Base-by-base conservation (phyloP, 345 rosid genomes). In the Schrenkiella parvula region DNA sequence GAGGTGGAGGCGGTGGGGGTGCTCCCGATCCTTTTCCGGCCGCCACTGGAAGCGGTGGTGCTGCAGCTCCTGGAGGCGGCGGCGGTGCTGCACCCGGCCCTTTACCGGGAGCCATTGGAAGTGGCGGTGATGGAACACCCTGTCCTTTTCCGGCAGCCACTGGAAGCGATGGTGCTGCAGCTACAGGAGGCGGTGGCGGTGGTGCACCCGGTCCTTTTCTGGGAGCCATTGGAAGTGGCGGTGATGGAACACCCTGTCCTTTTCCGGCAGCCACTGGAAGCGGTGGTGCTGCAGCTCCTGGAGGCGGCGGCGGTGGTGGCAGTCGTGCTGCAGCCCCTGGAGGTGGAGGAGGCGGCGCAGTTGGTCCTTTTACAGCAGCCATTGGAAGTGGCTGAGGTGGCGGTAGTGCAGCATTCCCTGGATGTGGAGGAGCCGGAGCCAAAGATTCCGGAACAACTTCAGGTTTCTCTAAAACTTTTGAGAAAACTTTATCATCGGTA, bases 1-100 rank as follows among this genome's bases (percentile, higher is more conserved):
- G 70, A 19, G 85, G 95, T 65, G 91, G 93, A 0, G 96, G 89
- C 14, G 88, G 90, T 34, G 76, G n/a, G n/a, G n/a, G n/a, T n/a
- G n/a, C n/a, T n/a, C n/a, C n/a, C n/a, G n/a, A n/a, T n/a, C n/a
- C n/a, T n/a, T n/a, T n/a, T n/a, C n/a, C n/a, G n/a, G n/a, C n/a
- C n/a, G n/a, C n/a, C n/a, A n/a, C n/a, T n/a, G n/a, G n/a, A n/a
- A n/a, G n/a, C n/a, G n/a, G n/a, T n/a, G n/a, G n/a, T n/a, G n/a
- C n/a, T n/a, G n/a, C n/a, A n/a, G n/a, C n/a, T n/a, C n/a, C n/a
- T n/a, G n/a, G n/a, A n/a, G n/a, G n/a, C n/a, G n/a, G n/a, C n/a
- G n/a, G 79, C 25, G 82, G 83, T 29, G n/a, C n/a, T n/a, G n/a
- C n/a, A n/a, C n/a, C n/a, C n/a, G n/a, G n/a, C n/a, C n/a, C n/a